Base-by-base conservation (phyloP, 257 asterid species). In the Agastache rugosa region DNA sequence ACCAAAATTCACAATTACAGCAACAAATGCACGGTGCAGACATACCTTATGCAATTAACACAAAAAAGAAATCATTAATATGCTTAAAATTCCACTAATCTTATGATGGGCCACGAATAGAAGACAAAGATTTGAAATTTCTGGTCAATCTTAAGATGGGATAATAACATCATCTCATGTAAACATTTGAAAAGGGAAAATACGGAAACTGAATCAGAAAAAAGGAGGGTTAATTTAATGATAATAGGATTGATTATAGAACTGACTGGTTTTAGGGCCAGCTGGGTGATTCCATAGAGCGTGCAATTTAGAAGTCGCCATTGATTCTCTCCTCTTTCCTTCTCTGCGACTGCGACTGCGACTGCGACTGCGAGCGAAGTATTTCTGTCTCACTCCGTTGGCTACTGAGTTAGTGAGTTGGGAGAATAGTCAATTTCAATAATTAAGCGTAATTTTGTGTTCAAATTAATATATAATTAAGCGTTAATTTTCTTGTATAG, bases 251-350 rank as follows among this genome's bases (percentile, higher is more conserved):
- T 15, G 19, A 44, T 42, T 15, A 15, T 22, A 44, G 56, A 66
- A 78, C 80, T 27, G n/a, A 83, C 86, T 79, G 62, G 87, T 83
- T 80, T 83, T 83, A 35, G 87, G 87, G 76, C 87, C 87, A 72
- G 87, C 87, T 0, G 87, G 87, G 72, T 80, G 87, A 59, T 83
- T 83, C 87, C 87, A 83, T 0, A 83, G 39, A 62, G 87, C 81
- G 58, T 80, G 85, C 15, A 80, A 44, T 50, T 80, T 83, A 22
- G 87, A 76, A 22, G 76, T 47, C 66, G 86, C 82, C 86, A 83
- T 83, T 59, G 66, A 69, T 56, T 67, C 69, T 51, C 63, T 12
- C 7, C 58, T 63, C 72, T 20, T 20, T 34, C n/a, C 51, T 63
- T 63, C 53, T 67, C 51, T 37, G 55, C 27, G 17, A 37, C 61